Percentiles rank a stretch among this genome's conserved stretches.
phyloP scores from a whole-genome alignment of 768 basidiomycete genomes.

The Pulveroboletus sp. region DNA sequence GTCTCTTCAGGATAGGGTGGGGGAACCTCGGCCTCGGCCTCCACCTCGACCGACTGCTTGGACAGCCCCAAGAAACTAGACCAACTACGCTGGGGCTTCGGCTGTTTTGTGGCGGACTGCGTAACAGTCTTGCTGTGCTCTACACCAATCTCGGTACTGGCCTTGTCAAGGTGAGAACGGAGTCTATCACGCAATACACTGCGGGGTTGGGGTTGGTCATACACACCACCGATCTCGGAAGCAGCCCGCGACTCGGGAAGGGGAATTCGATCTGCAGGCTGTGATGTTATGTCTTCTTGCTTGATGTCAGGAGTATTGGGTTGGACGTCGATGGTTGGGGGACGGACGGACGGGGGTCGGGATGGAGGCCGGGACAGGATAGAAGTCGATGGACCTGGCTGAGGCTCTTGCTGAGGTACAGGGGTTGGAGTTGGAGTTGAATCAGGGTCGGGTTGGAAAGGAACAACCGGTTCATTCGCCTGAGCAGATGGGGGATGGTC shows the following conservation, averaged over 20 bases:
- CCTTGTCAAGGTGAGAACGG: constrained; percentile 15
- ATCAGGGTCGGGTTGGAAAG: constrained; percentile 5
- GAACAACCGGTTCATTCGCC: constrained; percentile 4
- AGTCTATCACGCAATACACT: constrained; percentile 9
- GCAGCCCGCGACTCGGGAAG: constrained; percentile 31
- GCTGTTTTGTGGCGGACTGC: constrained; percentile 2
- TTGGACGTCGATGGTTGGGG: constrained; percentile 9
- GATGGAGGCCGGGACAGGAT: constrained; percentile 14
- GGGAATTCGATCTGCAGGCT: constrained; percentile 19
- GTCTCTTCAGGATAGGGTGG: constrained; percentile 7
- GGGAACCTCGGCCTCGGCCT: background rate
- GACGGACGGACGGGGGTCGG: constrained; percentile 8
- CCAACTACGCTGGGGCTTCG: constrained; percentile 5
- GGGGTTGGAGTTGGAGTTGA: too few species aligned
- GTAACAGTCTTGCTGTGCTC: constrained; percentile 7
- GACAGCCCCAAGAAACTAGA: background rate
- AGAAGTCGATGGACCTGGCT: background rate
- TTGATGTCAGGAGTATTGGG: constrained; percentile 20
- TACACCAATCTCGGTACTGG: constrained; percentile 24
- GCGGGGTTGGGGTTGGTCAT: constrained; percentile 22
- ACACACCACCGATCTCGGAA: constrained; percentile 27
- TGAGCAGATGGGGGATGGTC: constrained; percentile 5
- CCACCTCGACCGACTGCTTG: background rate
- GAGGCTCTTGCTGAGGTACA: too few species aligned
- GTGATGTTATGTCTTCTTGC: background rate